Evolutionary conservation across 164 flowering plant genomes (phyloP).

Genomic region (Cinnamomum chago): DNA sequence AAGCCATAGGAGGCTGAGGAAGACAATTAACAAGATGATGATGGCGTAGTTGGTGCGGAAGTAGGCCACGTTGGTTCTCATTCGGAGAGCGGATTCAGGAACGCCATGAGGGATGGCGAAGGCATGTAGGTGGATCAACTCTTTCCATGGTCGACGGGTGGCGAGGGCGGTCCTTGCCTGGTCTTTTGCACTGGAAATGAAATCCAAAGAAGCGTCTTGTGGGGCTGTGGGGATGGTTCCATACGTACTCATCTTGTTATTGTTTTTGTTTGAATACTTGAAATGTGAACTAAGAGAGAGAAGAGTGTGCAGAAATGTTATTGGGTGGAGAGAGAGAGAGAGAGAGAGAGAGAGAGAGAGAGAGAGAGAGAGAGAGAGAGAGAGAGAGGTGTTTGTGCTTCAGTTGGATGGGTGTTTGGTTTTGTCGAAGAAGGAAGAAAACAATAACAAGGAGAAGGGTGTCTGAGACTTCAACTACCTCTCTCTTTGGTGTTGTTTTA

Average conservation of each 20-base stretch:
- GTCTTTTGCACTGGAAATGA: slow-evolving; percentile 36
- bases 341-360: too few species aligned
- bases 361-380: too few species aligned
- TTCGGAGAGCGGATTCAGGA: slow-evolving; percentile 18
- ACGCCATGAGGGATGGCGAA: slow-evolving; percentile 28
- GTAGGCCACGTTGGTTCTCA: slow-evolving; percentile 31
- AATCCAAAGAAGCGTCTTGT: slow-evolving; percentile 8
- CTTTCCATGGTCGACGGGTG: slow-evolving; percentile 50
- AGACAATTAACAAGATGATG: slow-evolving; percentile 30
- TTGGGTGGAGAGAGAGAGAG: too few species aligned
- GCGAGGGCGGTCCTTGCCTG: slow-evolving; percentile 27
- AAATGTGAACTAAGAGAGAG: too few species aligned
- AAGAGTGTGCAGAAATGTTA: too few species aligned
- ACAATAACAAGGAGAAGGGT: too few species aligned
- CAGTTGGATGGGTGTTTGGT: too few species aligned
- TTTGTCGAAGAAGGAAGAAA: too few species aligned
- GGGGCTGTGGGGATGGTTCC: slow-evolving; percentile 46
- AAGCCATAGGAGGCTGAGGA: slow-evolving; percentile 51
- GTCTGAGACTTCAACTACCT: too few species aligned
- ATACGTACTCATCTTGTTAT: slow-evolving; percentile 36
- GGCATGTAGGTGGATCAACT: slow-evolving; percentile 26
- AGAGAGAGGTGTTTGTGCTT: too few species aligned
- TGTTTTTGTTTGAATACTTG: too few species aligned
- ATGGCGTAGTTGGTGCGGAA: slow-evolving; percentile 51
- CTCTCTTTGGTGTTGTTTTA: too few species aligned